A percentile compares a stretch with the other conserved stretches of the same genome.
phyloP scores from a whole-genome alignment of 2,329 filamentous ascomycete species.

The Claviceps paspali region DNA sequence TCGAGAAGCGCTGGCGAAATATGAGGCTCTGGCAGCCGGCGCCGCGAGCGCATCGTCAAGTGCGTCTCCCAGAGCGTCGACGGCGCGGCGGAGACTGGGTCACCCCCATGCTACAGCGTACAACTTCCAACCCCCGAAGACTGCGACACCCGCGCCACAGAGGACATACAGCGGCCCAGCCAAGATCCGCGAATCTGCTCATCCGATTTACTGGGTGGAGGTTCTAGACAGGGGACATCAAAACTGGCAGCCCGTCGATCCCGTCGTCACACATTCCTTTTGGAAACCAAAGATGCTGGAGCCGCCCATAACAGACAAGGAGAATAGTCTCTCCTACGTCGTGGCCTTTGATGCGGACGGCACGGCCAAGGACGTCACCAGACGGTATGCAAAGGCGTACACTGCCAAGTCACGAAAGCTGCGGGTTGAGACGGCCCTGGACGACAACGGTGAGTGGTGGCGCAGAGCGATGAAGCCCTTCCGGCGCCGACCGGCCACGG shows the following conservation, averaged over 20 bases:
- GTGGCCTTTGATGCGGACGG: constrained; percentile 73
- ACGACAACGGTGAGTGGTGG: constrained; percentile 38
- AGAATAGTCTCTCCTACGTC: constrained; percentile 70
- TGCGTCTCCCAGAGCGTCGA: constrained; percentile 16
- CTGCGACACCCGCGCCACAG: constrained; percentile 21
- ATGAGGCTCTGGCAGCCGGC: constrained; percentile 23
- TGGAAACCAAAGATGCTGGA: constrained; percentile 66
- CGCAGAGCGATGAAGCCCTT: constrained; percentile 34
- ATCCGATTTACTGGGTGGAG: constrained; percentile 90
- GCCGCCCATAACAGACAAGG: constrained; percentile 60
- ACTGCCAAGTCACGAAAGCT: constrained; percentile 75
- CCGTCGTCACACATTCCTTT: constrained; percentile 62
- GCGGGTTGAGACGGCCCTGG: constrained; percentile 52
- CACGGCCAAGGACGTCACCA: constrained; percentile 69
- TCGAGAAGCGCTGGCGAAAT: constrained; percentile 8
- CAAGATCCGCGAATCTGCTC: constrained; percentile 51
- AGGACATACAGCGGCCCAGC: constrained; percentile 20
- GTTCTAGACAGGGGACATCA: constrained; percentile 73
- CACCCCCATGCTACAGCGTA: constrained; percentile 40
- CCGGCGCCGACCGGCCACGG: constrained; percentile 25
- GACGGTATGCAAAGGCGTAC: constrained; percentile 73
- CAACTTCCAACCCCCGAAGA: constrained; percentile 25
- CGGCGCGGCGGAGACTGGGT: constrained; percentile 33
- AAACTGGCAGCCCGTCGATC: constrained; percentile 83
- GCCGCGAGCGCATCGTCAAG: constrained; percentile 14